A percentile compares a stretch with the other conserved stretches of the same genome.
These are phyloP conservation scores for Pythium scleroteichum DNA, from an alignment of 352 stramenopile genomes.

Conservation along the genomic window DNA sequence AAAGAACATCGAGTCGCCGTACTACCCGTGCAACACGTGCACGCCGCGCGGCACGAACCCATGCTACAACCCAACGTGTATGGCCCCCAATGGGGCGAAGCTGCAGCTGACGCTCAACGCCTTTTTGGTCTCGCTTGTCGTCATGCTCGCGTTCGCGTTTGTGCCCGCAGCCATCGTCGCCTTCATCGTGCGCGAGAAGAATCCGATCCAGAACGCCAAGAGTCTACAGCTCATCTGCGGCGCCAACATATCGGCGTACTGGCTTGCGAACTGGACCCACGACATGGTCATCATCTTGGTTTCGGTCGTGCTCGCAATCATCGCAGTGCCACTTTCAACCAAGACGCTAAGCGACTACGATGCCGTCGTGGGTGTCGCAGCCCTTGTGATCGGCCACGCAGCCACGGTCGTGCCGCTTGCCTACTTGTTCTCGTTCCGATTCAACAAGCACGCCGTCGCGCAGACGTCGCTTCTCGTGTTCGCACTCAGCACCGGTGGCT, in stretches of 20 bases:
- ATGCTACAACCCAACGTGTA: slow-evolving; percentile 38
- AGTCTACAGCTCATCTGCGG: slow-evolving; percentile 50
- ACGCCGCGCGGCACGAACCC: slow-evolving; percentile 16
- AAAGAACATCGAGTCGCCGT: slow-evolving; percentile 42
- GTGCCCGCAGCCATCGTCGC: slow-evolving; percentile 43
- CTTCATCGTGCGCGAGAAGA: slow-evolving; percentile 51
- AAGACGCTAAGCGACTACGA: slow-evolving; percentile 13
- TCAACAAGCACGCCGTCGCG: slow-evolving; percentile 52
- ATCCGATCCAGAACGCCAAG: slow-evolving; percentile 53
- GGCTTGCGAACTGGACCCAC: slow-evolving; percentile 43
- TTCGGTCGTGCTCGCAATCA: slow-evolving; percentile 28
- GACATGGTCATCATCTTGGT: slow-evolving; percentile 36
- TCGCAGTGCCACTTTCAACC: slow-evolving; percentile 35
- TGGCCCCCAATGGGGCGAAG: slow-evolving; percentile 36
- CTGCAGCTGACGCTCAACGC: slow-evolving; percentile 48
- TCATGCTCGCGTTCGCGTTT: slow-evolving; percentile 51
- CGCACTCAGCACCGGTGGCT: slow-evolving; percentile 44
- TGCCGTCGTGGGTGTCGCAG: slow-evolving; percentile 42
- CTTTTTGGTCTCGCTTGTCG: slow-evolving; percentile 39
- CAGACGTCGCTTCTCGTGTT: slow-evolving; percentile 68
- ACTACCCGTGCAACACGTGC: slow-evolving; percentile 48
- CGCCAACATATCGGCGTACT: slow-evolving; percentile 40
- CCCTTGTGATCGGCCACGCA: slow-evolving; percentile 41
- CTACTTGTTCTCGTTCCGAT: slow-evolving; percentile 59
- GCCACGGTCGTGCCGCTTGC: slow-evolving; percentile 51